Evolutionary conservation across 2,329 filamentous ascomycete genomes (phyloP), one percentile per base, ranked within the genome.

Genomic region (Mycosphaerella arachidis): DNA sequence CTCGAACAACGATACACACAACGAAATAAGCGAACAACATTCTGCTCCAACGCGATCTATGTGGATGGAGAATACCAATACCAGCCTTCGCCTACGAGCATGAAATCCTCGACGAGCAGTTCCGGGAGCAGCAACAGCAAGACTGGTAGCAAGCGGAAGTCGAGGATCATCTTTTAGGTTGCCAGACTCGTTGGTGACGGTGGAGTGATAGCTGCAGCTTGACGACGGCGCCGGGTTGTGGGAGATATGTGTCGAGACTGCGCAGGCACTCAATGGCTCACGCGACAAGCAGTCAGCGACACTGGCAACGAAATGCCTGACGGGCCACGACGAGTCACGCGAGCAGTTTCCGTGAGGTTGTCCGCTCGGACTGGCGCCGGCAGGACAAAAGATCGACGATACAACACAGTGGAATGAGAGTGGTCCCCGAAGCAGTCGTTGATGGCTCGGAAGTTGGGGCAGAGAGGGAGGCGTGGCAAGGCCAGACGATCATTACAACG

Each of bases 11-110:
- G 91, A 70, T 97, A 97, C 81, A 95, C 92, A 55, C 89, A 89
- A 71, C 89, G 91, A 74, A 91, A 93, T 71, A 90, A 93, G 69
- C 91, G 93, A 74, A 92, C 87, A 57, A 94, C 90, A 62, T 96
- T 96, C 75, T 86, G 89, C 72, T 92, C 90, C 72, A 92, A 91
- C 71, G 93, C 92, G 31, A 84, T 90, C 74, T 97, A 97, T 76
- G 89, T 97, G 66, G 91, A 97, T 74, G 94, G 92, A 77, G 93
- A 97, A 80, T 97, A 97, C 79, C 82, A 96, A 75, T 95, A 92
- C 82, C 74, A 74, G 54, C 55, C 64, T 29, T 71, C 72, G 18
- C 63, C 68, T 0, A 63, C 57, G 20, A 66, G 65, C 46, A 58
- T 63, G n/a, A 61, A 64, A 31, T 56, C 53, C 27, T 66, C 65